Evolutionary conservation across 2,329 filamentous ascomycete genomes (phyloP), one percentile per base, ranked within the genome.

Genomic region (Grosmannia huntii): DNA sequence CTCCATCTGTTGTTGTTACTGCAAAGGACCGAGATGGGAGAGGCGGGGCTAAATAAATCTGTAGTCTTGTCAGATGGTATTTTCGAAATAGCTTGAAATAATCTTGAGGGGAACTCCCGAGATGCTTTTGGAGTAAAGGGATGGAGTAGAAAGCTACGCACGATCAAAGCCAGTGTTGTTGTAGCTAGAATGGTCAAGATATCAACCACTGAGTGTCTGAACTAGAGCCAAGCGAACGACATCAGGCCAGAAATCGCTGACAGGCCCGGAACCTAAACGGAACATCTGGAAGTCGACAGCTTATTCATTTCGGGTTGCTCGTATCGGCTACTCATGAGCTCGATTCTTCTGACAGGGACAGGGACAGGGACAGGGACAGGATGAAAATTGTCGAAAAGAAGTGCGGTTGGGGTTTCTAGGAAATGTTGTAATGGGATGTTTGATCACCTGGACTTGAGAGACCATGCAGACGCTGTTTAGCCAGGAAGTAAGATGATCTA

Each of bases 21-120:
- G 86, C 78, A 67, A 89, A 89, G 11, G 83, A 86, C n/a, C 85
- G 78, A 7, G 78, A 81, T 0, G 85, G 82, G 0, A 84, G 84
- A 0, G 86, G 86, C 19, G 80, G 73, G 3, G 84, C 83, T 62
- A 78, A 72, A 70, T 87, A 87, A 58, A 84, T 73, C 80, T 83
- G 56, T 3, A n/a, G 36, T n/a, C n/a, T 33, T 16, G n/a, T 56
- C 28, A 56, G 41, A 11, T 19, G 11, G 9, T 3, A 7, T 7
- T 14, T 14, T 21, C 5, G 23, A 21, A 16, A 33, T 23, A 21
- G 11, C 14, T 5, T n/a, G 41, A 6, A 9, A 44, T 19, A 4
- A 44, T 4, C 16, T 7, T 33, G 10, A 44, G 2, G 16, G 16
- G 5, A 5, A n/a, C 1, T 19, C 5, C 7, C 7, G 19, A 44